These are phyloP conservation scores for Coniferiporia sulphurascens DNA, from an alignment of 1,284 basidiomycete genomes.

Conservation along the genomic window DNA sequence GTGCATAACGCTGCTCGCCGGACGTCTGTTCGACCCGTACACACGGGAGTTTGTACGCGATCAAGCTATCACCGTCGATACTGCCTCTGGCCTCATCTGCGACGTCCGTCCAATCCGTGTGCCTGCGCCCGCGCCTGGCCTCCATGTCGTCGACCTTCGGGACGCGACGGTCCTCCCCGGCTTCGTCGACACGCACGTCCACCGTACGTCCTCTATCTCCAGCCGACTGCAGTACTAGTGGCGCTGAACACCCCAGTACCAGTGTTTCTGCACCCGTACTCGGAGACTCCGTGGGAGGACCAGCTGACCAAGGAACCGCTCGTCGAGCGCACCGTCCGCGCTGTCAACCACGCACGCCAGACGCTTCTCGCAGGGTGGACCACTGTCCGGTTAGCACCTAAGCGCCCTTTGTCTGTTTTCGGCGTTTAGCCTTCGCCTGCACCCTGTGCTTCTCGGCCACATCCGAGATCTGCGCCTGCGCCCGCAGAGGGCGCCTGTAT, in stretches of 20 bases:
- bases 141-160: conserved; percentile 43
- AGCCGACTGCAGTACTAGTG: too few species aligned
- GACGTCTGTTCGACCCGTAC: conserved; percentile 40
- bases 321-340: conserved; percentile 50
- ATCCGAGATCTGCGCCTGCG: too few species aligned
- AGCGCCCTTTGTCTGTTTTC: neutral
- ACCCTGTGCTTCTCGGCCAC: neutral
- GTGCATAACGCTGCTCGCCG: conserved; percentile 26
- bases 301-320: conserved; percentile 57
- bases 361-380: conserved; percentile 66
- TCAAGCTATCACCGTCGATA: conserved; percentile 38
- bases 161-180: conserved; percentile 52
- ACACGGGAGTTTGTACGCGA: conserved; percentile 30
- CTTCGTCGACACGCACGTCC: conserved; percentile 65
- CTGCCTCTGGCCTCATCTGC: conserved; percentile 32
- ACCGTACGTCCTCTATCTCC: conserved; percentile 38
- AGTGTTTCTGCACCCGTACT: conserved; percentile 63
- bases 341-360: conserved; percentile 53
- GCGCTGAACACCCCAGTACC: conserved; percentile 4
- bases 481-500: too few species aligned
- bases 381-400: conserved; percentile 34
- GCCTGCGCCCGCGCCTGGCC: conserved; percentile 16
- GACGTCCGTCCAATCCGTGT: conserved; percentile 23
- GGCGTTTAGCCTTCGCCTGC: conserved; percentile 4
- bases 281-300: conserved; percentile 56